A percentile compares a stretch with the other conserved stretches of the same genome.
phyloP scores from a whole-genome alignment of 768 basidiomycete species.

The Termitomyces sp. region DNA sequence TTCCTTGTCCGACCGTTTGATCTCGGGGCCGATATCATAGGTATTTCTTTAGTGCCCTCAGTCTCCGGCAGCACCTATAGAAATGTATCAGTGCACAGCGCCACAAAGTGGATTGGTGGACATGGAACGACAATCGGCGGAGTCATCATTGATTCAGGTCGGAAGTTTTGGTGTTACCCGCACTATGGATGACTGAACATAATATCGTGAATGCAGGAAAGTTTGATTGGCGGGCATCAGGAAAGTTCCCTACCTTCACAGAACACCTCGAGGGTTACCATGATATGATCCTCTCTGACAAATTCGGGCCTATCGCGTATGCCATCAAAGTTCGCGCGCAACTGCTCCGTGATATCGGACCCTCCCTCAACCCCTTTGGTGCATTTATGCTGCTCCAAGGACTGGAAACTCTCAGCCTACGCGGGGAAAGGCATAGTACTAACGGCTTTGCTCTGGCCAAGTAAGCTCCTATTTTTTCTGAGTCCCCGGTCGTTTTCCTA shows the following conservation, averaged over 20 bases:
- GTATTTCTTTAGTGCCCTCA: constrained; percentile 17
- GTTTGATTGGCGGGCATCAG: constrained; percentile 67
- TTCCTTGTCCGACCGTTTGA: constrained; percentile 68
- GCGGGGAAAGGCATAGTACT: constrained; percentile 63
- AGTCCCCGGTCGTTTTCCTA: neutral
- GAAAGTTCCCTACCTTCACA: constrained; percentile 71
- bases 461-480: constrained; percentile 17
- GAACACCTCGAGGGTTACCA: constrained; percentile 74
- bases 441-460: constrained; percentile 67
- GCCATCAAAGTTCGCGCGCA: constrained; percentile 59
- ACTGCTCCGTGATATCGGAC: constrained; percentile 62
- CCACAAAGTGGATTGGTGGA: constrained; percentile 83
- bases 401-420: constrained; percentile 69
- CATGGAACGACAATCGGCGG: constrained; percentile 80
- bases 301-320: constrained; percentile 60
- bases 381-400: constrained; percentile 77
- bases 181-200: neutral
- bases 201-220: constrained; percentile 32
- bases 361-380: constrained; percentile 61
- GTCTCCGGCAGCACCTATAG: neutral
- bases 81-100: constrained; percentile 50
- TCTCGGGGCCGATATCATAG: constrained; percentile 72
- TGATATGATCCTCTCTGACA: constrained; percentile 59
- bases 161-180: constrained; percentile 7
- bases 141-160: constrained; percentile 66